Base-by-base conservation (phyloP, 2,329 filamentous ascomycete genomes). In the Seiridium unicorne region DNA sequence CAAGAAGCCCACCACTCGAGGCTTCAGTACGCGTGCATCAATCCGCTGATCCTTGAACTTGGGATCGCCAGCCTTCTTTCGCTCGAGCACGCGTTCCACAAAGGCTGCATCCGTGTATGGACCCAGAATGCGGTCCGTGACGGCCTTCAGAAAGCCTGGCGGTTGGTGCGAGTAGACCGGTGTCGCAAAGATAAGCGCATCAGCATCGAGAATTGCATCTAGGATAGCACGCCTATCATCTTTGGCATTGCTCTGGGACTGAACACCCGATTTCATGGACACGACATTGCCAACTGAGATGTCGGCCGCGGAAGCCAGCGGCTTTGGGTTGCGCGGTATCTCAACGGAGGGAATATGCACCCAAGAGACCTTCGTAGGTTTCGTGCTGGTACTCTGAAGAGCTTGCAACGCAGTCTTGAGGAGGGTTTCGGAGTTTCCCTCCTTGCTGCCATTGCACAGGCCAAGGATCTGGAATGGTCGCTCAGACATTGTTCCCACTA, bases 131-230 rank as follows among this genome's bases (percentile, higher is more conserved):
- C 55, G 55, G 55, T 57, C 55, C 32, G 44, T 57, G 9, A 57
- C 55, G 55, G 44, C 55, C 18, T 57, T 57, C 3, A 57, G 44
- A 13, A 57, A 57, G 3, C 55, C 55, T 11, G 55, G 55, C 7
- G 55, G 55, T 44, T 57, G 55, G 6, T 57, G 55, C 9, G 55
- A 57, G 26, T 57, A 57, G 10, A 57, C 55, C 5, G 55, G 55
- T 10, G 55, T 57, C 18, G 55, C 55, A 48, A 57, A 57, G 26
- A 57, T 48, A 26, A 57, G 18, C 1, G 55, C 55, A 42, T 57
- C 55, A 7, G 55, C 55, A n/a, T 57, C 55, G 9, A 57, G 42
- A 42, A 57, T 57, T 2, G 55, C 55, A 18, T 57, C 55, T 13
- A 57, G 10, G 10, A 57, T 38, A 8, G 55, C 55, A 42, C 31